Percentiles rank a stretch among this genome's conserved stretches.
phyloP scores from a whole-genome alignment of 1,139 yeast genomes.

The Pichia sp. region DNA sequence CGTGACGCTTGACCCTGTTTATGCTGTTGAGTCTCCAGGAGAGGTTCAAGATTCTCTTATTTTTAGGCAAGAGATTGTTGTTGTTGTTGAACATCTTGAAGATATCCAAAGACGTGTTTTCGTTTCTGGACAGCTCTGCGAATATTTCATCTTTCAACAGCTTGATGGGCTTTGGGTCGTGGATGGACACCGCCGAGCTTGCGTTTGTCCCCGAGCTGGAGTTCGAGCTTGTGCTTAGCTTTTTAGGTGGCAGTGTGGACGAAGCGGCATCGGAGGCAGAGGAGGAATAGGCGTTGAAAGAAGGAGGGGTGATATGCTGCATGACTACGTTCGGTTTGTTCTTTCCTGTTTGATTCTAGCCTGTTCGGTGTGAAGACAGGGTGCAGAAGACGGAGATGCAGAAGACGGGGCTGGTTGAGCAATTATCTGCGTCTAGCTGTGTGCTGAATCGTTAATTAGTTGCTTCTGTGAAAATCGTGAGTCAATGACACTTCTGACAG shows the following conservation, averaged over 20 bases:
- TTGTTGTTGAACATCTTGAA: conserved; percentile 34
- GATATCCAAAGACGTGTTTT: conserved; percentile 29
- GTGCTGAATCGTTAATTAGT: no score
- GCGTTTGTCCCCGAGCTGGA: no score
- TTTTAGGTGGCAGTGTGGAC: no score
- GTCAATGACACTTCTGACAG: no score
- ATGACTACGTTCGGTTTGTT: background rate
- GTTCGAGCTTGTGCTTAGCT: no score
- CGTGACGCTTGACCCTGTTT: conserved; percentile 23
- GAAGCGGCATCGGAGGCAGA: background rate
- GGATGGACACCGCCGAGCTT: background rate
- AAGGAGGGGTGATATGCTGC: conserved; percentile 1
- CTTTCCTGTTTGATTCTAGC: no score
- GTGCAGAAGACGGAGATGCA: no score
- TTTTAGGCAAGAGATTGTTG: conserved; percentile 31
- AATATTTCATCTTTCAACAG: conserved; percentile 27
- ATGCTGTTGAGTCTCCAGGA: conserved; percentile 34
- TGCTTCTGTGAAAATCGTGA: no score
- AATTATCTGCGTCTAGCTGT: no score
- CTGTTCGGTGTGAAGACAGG: no score
- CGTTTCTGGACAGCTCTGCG: conserved; percentile 24
- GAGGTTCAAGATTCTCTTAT: conserved; percentile 31
- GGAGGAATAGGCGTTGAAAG: background rate
- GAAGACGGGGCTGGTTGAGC: no score
- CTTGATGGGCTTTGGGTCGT: conserved; percentile 16